These are phyloP conservation scores for Nitzschia sp. DNA, from an alignment of 108 stramenopile genomes.

Conservation along the genomic window DNA sequence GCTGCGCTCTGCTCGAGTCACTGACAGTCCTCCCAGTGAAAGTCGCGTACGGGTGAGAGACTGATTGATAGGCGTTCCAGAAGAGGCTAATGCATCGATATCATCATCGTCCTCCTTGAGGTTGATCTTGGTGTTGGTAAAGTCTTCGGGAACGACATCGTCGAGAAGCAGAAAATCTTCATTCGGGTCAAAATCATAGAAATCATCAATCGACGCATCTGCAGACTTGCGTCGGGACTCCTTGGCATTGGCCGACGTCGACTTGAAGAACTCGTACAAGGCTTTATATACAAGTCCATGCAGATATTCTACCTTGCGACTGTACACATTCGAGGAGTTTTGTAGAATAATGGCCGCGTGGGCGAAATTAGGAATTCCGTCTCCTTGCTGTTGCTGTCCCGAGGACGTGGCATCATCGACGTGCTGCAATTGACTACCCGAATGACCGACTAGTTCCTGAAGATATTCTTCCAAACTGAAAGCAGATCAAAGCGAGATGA, in stretches of 20 bases:
- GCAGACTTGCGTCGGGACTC: conserved; percentile 29
- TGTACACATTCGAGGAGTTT: conserved; percentile 82
- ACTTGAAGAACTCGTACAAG: conserved; percentile 60
- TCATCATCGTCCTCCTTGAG: conserved; percentile 35
- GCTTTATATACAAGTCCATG: conserved; percentile 86
- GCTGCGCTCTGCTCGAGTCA: conserved; percentile 31
- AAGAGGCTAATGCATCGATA: neutral
- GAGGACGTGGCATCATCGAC: neutral
- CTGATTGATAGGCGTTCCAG: conserved; percentile 12
- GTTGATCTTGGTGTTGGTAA: conserved; percentile 49
- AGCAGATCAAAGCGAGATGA: neutral
- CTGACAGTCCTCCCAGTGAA: conserved; percentile 41
- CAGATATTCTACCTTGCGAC: conserved; percentile 95
- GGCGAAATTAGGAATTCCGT: conserved; percentile 83
- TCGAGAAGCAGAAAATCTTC: conserved; percentile 90
- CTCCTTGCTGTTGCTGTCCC: neutral
- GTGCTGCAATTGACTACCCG: neutral
- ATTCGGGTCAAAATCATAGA: conserved; percentile 69
- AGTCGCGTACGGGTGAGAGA: conserved; percentile 30
- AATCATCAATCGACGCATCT: conserved; percentile 67
- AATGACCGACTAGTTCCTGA: conserved; percentile 37
- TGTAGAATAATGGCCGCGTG: conserved; percentile 95
- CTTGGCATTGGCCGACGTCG: conserved; percentile 17
- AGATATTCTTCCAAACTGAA: conserved; percentile 63
- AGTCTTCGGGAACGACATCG: conserved; percentile 86